Evolutionary conservation across 352 stramenopile genomes (phyloP), one percentile per base, ranked within the genome.

Genomic region (Phytopythium vexans): DNA sequence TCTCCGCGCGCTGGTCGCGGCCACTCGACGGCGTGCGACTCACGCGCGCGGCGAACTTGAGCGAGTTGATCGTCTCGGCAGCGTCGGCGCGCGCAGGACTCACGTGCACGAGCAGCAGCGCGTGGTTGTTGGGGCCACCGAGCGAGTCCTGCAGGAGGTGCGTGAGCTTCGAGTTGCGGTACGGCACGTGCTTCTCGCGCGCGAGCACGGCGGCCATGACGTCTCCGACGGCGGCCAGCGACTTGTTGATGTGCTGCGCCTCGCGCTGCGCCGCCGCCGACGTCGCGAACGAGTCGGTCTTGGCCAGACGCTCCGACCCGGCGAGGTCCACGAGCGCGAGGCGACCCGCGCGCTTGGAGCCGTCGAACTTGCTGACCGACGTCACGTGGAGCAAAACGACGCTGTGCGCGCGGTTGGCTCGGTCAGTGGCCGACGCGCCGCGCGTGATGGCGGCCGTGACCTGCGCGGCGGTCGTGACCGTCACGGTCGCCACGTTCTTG

Each of bases 91-190:
- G 68, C 31, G 36, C 66, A 0, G 82, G 69, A 32, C 71, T 86
- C 38, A 92, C 75, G 38, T 92, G 82, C 2, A 90, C 70, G 3
- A 92, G 50, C 49, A 92, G 53, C 21, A 92, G 53, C 38, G 72
- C 74, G 21, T 72, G 69, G 45, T 64, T 82, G 31, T 70, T 52
- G 2, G 61, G 40, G 11, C 58, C 68, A 8, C 74, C 72, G 9
- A 92, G 53, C 32, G 79, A 88, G 41, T 92, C 81, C 50, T 93
- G 85, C 32, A 95, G 63, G 55, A 95, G 54, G 54, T 92, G 80
- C 15, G 86, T 95, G 21, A 95, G 73, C 63, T 95, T 95, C 9
- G 81, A 88, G 50, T 95, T 93, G 10, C 86, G 70, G 51, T 86
- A 95, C 44, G 83, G 84, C 3, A 95, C 72, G 58, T 93, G 82